These are phyloP conservation scores for Dalbergia cochinchinensis DNA, from an alignment of 306 rosid genomes.

Conservation along the genomic window DNA sequence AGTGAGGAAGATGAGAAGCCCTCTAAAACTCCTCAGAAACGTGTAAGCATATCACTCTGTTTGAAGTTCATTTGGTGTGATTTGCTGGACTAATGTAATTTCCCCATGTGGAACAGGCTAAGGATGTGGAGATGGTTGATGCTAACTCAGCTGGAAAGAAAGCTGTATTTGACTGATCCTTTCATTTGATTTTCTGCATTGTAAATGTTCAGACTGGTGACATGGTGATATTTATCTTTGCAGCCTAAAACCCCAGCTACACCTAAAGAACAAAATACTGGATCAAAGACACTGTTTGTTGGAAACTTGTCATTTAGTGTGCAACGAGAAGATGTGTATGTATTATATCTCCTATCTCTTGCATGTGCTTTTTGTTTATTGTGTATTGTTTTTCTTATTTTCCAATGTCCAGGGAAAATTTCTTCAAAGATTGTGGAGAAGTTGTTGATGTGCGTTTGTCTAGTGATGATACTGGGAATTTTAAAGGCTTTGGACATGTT, in stretches of 20 bases:
- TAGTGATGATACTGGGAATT: constrained; percentile 52
- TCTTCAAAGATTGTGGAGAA: constrained; percentile 76
- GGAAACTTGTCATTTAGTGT: constrained; percentile 74
- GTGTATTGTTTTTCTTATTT: neutral
- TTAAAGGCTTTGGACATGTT: constrained; percentile 88
- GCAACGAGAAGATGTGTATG: constrained; percentile 73
- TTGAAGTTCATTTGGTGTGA: neutral
- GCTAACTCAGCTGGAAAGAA: constrained; percentile 59
- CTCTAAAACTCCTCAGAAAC: constrained; percentile 59
- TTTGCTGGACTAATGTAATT: neutral
- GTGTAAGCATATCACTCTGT: constrained; percentile 33
- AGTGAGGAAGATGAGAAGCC: constrained; percentile 56
- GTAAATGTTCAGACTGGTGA: neutral
- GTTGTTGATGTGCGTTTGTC: constrained; percentile 79
- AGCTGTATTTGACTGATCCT: constrained; percentile 46
- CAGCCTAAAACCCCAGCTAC: constrained; percentile 83
- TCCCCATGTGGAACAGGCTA: constrained; percentile 38
- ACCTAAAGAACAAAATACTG: constrained; percentile 39
- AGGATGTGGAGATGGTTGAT: constrained; percentile 79
- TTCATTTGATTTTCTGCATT: neutral
- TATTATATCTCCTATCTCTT: neutral
- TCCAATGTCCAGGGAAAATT: constrained; percentile 57
- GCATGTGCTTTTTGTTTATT: neutral
- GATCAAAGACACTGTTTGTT: constrained; percentile 71
- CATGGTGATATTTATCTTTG: constrained; percentile 3